phyloP scores from a whole-genome alignment of 768 basidiomycete species.

The Leccinum arenicola region DNA sequence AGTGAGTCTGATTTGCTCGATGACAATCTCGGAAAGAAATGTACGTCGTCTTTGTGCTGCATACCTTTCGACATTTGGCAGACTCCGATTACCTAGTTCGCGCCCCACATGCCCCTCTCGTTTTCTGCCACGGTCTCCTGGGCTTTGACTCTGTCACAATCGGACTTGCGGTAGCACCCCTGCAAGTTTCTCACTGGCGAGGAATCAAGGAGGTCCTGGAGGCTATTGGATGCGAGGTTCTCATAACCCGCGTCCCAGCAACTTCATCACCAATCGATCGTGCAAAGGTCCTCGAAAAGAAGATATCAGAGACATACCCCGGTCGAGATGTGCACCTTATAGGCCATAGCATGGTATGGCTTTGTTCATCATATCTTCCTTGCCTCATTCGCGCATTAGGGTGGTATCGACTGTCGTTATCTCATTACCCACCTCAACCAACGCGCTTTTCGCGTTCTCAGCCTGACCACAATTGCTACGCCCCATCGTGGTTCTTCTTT shows the following conservation, averaged over 20 bases:
- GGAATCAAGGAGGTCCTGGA: conserved; percentile 93
- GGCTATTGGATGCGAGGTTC: conserved; percentile 82
- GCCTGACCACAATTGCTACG: conserved; percentile 91
- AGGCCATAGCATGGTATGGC: conserved; percentile 76
- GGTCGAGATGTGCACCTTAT: conserved; percentile 83
- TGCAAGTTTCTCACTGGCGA: conserved; percentile 94
- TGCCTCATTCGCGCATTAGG: conserved; percentile 44
- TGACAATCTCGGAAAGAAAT: conserved; percentile 53
- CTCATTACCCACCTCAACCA: conserved; percentile 81
- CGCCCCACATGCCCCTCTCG: conserved; percentile 77
- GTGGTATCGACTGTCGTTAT: conserved; percentile 89
- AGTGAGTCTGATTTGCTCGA: conserved; percentile 45
- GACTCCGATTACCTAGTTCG: conserved; percentile 47
- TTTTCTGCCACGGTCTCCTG: conserved; percentile 94
- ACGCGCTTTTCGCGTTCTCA: conserved; percentile 77
- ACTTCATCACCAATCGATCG: conserved; percentile 86
- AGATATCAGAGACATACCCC: conserved; percentile 76
- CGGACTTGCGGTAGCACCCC: conserved; percentile 68
- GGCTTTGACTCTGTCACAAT: conserved; percentile 87
- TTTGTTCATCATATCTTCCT: not conserved
- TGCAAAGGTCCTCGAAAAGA: conserved; percentile 84
- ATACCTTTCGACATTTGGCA: not conserved
- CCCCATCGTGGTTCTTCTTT: conserved; percentile 94
- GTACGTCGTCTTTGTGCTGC: conserved; percentile 39
- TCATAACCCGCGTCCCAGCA: conserved; percentile 92